A percentile compares a stretch with the other conserved stretches of the same genome.
Evolutionary conservation across 495 filamentous ascomycete species (phyloP).

Genomic region (Lasiosphaeria ovina): DNA sequence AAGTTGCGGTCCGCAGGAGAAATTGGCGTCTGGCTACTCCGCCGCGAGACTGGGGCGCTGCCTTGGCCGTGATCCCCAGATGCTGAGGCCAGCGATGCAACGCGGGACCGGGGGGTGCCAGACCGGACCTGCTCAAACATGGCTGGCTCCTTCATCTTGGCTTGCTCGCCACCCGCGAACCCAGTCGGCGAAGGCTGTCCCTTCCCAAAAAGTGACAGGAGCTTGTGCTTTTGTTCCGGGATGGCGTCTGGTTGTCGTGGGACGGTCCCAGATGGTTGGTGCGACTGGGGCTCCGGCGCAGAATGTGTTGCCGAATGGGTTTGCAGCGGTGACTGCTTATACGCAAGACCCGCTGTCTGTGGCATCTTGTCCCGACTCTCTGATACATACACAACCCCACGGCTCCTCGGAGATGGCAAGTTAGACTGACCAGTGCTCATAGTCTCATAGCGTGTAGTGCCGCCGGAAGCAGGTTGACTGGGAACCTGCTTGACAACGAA

Average conservation of each 20-base stretch:
- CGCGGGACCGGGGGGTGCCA: constrained; percentile 38
- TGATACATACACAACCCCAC: not conserved
- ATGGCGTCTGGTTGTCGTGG: constrained; percentile 53
- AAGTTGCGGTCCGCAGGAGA: constrained; percentile 73
- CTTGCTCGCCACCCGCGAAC: constrained; percentile 46
- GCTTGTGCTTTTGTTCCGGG: constrained; percentile 61
- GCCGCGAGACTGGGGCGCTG: constrained; percentile 35
- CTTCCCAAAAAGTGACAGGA: constrained; percentile 74
- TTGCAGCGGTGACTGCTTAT: not conserved
- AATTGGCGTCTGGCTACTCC: constrained; percentile 52
- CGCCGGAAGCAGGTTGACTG: constrained; percentile 15
- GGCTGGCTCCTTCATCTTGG: constrained; percentile 33
- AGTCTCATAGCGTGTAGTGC: not conserved
- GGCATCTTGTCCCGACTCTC: not conserved
- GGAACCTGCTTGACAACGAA: constrained; percentile 17
- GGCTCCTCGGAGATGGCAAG: constrained; percentile 23
- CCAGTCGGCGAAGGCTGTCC: constrained; percentile 31
- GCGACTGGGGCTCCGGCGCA: constrained; percentile 14
- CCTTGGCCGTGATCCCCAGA: constrained; percentile 24
- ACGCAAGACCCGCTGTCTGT: not conserved
- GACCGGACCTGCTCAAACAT: constrained; percentile 37
- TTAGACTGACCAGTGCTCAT: constrained; percentile 13
- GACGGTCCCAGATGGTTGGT: constrained; percentile 32
- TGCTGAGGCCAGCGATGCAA: constrained; percentile 39
- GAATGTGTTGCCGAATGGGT: not conserved